phyloP scores from a whole-genome alignment of 192 early-diverging fungal genomes.

The Haplosporangium gracile region DNA sequence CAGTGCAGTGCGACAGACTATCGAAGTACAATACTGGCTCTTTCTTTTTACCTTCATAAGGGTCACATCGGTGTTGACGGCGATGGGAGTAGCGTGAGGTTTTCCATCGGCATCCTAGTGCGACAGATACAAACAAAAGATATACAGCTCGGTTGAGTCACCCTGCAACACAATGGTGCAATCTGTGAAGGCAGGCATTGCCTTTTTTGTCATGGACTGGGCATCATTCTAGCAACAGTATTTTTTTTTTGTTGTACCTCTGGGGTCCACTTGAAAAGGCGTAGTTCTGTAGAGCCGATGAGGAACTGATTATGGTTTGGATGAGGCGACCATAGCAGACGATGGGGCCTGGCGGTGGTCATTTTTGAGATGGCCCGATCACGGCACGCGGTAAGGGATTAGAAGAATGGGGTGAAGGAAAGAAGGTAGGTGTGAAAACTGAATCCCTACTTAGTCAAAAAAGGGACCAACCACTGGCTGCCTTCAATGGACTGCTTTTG shows the following conservation, averaged over 20 bases:
- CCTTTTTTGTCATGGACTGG: neutral
- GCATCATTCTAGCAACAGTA: neutral
- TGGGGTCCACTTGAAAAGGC: conserved; percentile 68
- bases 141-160: conserved; percentile 8
- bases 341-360: conserved; percentile 59
- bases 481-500: neutral
- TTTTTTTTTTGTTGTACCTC: conserved; percentile 24
- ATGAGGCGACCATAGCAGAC: conserved; percentile 67
- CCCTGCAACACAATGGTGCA: neutral
- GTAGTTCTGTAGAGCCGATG: conserved; percentile 68
- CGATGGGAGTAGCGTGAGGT: conserved; percentile 50
- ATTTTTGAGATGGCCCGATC: conserved; percentile 33
- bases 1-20: conserved; percentile 9
- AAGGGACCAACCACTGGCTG: too few relatives aligned
- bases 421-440: neutral
- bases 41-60: conserved; percentile 59
- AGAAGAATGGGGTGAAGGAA: neutral
- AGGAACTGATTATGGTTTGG: conserved; percentile 66
- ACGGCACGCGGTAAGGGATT: conserved; percentile 9
- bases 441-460: too few relatives aligned
- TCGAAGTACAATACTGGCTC: neutral
- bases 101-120: conserved; percentile 50
- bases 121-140: neutral
- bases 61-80: conserved; percentile 60
- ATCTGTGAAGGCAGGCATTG: neutral